Conservation (phyloP, 148 eudicot species). For the Chenopodium formosanum region DNA sequence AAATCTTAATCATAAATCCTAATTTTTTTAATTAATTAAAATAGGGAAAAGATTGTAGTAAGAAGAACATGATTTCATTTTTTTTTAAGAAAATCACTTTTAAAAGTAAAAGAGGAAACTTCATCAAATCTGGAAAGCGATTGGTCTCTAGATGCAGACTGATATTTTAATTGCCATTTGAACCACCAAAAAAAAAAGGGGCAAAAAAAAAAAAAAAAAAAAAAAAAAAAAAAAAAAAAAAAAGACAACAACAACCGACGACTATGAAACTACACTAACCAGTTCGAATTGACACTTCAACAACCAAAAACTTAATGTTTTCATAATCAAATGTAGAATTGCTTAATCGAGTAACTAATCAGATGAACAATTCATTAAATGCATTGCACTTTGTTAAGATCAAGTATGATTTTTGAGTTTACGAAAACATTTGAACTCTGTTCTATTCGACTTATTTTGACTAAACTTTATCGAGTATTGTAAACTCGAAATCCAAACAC, state of each 20-base stretch:
- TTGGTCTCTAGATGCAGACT: neutral
- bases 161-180: neutral
- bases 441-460: no score
- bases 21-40: no score
- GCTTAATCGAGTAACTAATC: neutral
- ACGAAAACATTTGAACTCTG: no score
- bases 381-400: no score
- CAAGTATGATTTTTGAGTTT: no score
- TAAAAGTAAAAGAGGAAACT: neutral
- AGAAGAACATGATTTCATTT: neutral
- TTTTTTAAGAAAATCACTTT: neutral
- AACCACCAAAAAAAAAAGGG: neutral
- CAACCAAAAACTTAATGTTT: neutral
- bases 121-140: slow-evolving; percentile 2
- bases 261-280: neutral
- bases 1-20: no score
- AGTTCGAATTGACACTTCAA: neutral
- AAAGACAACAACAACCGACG: neutral
- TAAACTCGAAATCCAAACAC: neutral
- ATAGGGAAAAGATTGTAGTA: no score
- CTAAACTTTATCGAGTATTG: no score
- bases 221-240: neutral
- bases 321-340: neutral
- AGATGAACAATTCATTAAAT: no score
- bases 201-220: neutral